These are phyloP conservation scores for Eimeria necatrix DNA, from an alignment of 169 alveolate species.

Conservation along the genomic window DNA sequence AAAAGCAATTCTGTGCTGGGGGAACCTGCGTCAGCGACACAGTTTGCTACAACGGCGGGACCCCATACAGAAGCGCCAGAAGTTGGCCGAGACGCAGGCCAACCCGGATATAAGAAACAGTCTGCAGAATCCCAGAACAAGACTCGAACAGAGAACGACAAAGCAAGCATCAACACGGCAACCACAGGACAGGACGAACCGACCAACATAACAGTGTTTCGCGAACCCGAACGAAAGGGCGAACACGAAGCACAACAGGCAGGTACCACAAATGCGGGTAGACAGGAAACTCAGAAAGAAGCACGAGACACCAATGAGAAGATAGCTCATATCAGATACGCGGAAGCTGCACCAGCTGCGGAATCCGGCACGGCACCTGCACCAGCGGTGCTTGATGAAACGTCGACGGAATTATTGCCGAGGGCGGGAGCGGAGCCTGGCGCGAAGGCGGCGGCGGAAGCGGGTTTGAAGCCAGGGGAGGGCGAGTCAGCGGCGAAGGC, in stretches of 20 bases:
- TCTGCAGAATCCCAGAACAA: too few species aligned
- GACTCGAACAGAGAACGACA: neutral
- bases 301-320: too few species aligned
- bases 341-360: neutral
- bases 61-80: neutral
- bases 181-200: neutral
- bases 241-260: too few species aligned
- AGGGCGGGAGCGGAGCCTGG: conserved; percentile 5
- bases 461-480: neutral
- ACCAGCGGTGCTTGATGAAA: neutral
- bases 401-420: neutral
- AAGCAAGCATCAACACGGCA: neutral
- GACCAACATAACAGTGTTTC: too few species aligned
- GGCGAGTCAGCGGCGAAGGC: neutral
- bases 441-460: neutral
- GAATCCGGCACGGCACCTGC: neutral
- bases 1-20: neutral
- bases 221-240: too few species aligned
- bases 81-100: neutral
- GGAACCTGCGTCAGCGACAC: neutral
- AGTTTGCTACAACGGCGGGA: neutral
- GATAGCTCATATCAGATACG: too few species aligned
- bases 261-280: too few species aligned
- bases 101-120: neutral
- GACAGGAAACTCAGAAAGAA: too few species aligned